Base-by-base conservation (phyloP, 2,329 filamentous ascomycete species). In the Trichoderma oligosporum region DNA sequence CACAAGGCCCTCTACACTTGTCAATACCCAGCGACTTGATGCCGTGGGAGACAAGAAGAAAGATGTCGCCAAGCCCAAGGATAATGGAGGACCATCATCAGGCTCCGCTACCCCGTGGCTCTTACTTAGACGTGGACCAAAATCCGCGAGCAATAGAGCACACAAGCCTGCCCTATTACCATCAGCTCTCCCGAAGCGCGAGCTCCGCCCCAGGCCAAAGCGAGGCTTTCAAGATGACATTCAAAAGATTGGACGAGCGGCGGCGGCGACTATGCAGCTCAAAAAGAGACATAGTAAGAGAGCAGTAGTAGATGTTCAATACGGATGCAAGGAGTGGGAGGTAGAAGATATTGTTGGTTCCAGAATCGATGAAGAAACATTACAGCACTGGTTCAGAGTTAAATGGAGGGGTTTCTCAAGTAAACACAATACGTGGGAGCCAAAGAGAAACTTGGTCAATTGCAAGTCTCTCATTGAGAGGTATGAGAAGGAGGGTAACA, bases 381-480 rank as follows among this genome's bases (percentile, higher is more conserved):
- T 69, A 59, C 65, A 72, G 58, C 69, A 73, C 60, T 66, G 74
- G 63, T 84, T 79, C 64, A 60, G 70, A 3, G 74, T 84, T 53
- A 81, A 83, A 65, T 84, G 81, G 82, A 74, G 76, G 61, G 78
- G 76, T 0, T 83, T 73, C 54, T 49, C 70, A 0, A 60, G 62
- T 1, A 66, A 70, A 16, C 65, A 78, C 1, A 81, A 77, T 58
- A 82, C 79, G 0, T 84, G 81, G 82, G 81, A 82, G 68, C 78
- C 78, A 1, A 74, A 71, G 63, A 64, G 57, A 16, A 76, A 81
- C 56, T 63, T 83, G 16, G 53, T 48, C 0, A 71, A 76, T 2
- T 79, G 78, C 55, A 56, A 60, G 8, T 61, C 63, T 2, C 60
- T 74, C 1, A 61, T 81, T 29, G 62, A 64, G 8, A 67, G 63